Conservation (phyloP, 768 basidiomycete genomes). For the Lactifluus pinguis region DNA sequence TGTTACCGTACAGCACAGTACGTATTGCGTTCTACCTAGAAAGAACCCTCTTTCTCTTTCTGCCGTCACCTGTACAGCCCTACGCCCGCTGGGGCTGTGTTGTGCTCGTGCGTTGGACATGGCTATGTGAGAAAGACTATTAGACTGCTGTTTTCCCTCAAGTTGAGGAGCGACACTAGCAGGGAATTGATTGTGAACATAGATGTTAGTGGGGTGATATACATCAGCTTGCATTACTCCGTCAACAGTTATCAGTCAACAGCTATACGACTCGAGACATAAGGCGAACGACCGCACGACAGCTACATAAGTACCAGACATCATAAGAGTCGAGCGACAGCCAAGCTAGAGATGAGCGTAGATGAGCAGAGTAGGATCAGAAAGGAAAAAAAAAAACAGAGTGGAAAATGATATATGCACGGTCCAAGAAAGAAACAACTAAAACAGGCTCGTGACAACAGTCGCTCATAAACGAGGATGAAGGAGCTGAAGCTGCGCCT, state of each 20-base stretch:
- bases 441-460: background rate
- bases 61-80: slow-evolving; percentile 3
- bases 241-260: background rate
- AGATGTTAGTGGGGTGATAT: background rate
- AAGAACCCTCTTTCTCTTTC: slow-evolving; percentile 5
- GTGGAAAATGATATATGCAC: background rate
- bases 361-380: background rate
- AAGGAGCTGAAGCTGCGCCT: slow-evolving; percentile 58
- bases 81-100: slow-evolving; percentile 5
- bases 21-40: background rate
- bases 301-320: background rate
- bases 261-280: background rate
- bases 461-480: slow-evolving; percentile 1
- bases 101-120: background rate
- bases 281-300: background rate
- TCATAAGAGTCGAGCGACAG: background rate
- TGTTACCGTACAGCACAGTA: background rate
- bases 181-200: background rate
- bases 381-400: background rate
- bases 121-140: background rate
- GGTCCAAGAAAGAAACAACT: background rate
- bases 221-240: background rate
- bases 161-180: background rate
- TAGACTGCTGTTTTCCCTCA: background rate
- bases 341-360: background rate